Conservation (phyloP, 129 eudicot genomes). For the Escallonia rubra region DNA sequence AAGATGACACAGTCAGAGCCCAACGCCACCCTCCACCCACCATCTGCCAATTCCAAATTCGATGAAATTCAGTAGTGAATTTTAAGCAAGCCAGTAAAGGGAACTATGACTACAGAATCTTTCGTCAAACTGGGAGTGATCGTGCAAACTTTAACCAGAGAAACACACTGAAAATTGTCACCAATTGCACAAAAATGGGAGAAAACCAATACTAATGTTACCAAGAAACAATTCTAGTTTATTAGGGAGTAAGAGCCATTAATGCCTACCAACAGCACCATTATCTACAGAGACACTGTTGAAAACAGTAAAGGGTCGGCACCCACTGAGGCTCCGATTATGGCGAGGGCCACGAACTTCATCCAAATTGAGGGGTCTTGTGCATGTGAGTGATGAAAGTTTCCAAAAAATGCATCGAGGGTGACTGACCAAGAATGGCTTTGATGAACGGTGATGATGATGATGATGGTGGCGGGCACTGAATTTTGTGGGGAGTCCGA, state of each 20-base stretch:
- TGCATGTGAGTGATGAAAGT: constrained; percentile 18
- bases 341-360: constrained; percentile 3
- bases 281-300: constrained; percentile 26
- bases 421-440: constrained; percentile 15
- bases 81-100: no score
- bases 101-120: no score
- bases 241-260: not conserved
- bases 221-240: no score
- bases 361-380: constrained; percentile 8
- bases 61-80: no score
- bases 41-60: no score
- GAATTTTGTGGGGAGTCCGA: constrained; percentile 22
- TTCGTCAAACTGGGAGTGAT: no score
- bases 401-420: constrained; percentile 17
- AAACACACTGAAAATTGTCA: no score
- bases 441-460: not conserved
- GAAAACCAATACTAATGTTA: no score
- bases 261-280: constrained; percentile 22
- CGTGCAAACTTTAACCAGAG: no score
- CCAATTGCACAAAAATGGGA: no score
- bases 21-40: no score
- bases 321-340: constrained; percentile 7
- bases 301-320: constrained; percentile 16
- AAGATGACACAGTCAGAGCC: no score
- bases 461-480: not conserved